phyloP scores from a whole-genome alignment of 1,139 yeast genomes.

The Scheffersomyces insectosa region DNA sequence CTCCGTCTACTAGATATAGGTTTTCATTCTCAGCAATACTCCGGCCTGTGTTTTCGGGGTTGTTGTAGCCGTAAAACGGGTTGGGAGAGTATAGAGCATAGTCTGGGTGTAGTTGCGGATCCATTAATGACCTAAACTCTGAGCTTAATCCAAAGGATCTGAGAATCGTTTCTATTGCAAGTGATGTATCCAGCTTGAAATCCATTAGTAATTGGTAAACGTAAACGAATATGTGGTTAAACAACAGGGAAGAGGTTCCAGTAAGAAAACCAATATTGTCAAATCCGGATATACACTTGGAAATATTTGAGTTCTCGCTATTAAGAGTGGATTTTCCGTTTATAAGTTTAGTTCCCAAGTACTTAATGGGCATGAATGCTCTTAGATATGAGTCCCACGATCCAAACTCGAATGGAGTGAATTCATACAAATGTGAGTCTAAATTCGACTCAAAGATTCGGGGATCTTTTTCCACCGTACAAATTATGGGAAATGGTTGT shows the following conservation, averaged over 20 bases:
- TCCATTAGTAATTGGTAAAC: slow-evolving; percentile 45
- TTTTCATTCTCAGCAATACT: slow-evolving; percentile 17
- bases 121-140: slow-evolving; percentile 16
- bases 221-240: slow-evolving; percentile 54
- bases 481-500: slow-evolving; percentile 47
- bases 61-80: slow-evolving; percentile 56
- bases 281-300: slow-evolving; percentile 54
- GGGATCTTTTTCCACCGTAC: slow-evolving; percentile 36
- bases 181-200: slow-evolving; percentile 37
- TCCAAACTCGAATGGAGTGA: slow-evolving; percentile 70
- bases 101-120: slow-evolving; percentile 51
- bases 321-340: slow-evolving; percentile 25
- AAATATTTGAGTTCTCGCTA: slow-evolving; percentile 23
- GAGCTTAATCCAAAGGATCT: slow-evolving; percentile 48
- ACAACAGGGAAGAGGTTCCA: slow-evolving; percentile 73
- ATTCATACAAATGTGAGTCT: slow-evolving; percentile 46
- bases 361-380: slow-evolving; percentile 53
- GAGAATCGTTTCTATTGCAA: slow-evolving; percentile 46
- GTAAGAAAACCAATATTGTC: slow-evolving; percentile 75
- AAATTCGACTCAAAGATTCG: slow-evolving; percentile 17
- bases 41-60: slow-evolving; percentile 1
- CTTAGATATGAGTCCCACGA: slow-evolving; percentile 58
- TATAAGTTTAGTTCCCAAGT: slow-evolving; percentile 52
- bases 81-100: slow-evolving; percentile 75
- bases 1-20: slow-evolving; percentile 43